phyloP scores from a whole-genome alignment of 257 asterid genomes.

The Solanum stenotomum region DNA sequence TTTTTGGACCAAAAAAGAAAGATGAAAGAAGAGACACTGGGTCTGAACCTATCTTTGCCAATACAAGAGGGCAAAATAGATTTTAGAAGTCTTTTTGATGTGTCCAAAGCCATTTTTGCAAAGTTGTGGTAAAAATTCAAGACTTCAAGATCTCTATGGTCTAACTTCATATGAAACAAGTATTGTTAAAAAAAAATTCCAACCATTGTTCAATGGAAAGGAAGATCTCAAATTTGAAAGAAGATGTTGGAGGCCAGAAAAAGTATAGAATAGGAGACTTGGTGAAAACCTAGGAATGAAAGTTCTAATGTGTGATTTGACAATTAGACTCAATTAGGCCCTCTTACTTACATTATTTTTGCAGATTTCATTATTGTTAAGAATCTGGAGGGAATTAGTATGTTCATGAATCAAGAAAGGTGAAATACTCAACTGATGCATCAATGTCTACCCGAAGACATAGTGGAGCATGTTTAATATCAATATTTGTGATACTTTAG shows the following conservation, averaged over 20 bases:
- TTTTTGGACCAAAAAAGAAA: not conserved
- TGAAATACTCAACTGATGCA: not conserved
- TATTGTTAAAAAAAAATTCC: not conserved
- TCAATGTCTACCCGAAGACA: too few relatives aligned
- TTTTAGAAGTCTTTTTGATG: too few relatives aligned
- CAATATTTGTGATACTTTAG: too few relatives aligned
- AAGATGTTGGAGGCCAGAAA: not conserved
- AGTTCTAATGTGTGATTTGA: not conserved
- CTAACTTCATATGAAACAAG: not conserved
- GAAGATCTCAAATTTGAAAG: not conserved
- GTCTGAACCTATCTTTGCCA: not conserved
- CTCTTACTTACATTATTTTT: not conserved
- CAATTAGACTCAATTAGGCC: not conserved
- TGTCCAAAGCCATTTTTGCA: not conserved
- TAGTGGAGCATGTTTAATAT: not conserved
- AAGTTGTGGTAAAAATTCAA: too few relatives aligned
- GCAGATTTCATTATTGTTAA: not conserved
- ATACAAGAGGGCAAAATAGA: too few relatives aligned
- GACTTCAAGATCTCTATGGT: not conserved
- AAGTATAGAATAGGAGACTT: too few relatives aligned
- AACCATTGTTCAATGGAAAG: too few relatives aligned
- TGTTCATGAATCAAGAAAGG: not conserved
- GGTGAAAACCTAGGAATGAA: not conserved
- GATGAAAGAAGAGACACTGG: not conserved
- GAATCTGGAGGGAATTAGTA: not conserved